Evolutionary conservation across 768 basidiomycete species (phyloP).

Genomic region (Lenzites betulinus): DNA sequence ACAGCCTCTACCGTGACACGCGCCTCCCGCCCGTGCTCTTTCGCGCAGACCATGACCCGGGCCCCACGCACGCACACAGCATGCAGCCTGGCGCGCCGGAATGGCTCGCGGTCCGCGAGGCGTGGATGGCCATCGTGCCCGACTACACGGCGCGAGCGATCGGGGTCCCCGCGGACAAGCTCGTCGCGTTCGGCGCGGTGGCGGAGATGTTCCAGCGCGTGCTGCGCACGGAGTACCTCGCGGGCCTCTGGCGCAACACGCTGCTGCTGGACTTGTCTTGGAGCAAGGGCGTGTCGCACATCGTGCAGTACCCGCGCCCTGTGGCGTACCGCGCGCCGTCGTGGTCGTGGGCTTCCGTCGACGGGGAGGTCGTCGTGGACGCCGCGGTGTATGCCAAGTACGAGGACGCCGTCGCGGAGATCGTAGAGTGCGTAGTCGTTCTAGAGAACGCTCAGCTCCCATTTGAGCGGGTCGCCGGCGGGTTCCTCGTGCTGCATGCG

Average conservation of each 20-base stretch:
- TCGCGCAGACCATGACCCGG: not conserved
- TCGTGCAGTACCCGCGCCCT: not conserved
- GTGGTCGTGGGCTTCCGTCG: conserved; percentile 20
- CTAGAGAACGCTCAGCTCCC: not conserved
- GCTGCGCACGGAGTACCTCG: conserved; percentile 11
- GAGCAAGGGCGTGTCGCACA: conserved; percentile 8
- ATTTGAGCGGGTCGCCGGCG: conserved; percentile 2
- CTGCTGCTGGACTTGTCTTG: conserved; percentile 9
- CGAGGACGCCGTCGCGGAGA: not conserved
- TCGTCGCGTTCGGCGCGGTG: conserved; percentile 12
- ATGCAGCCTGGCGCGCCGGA: not conserved
- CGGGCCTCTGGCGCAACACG: conserved; percentile 8
- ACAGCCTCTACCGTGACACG: not conserved
- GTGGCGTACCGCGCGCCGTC: conserved; percentile 6
- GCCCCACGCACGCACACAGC: no score
- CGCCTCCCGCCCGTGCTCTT: conserved; percentile 8
- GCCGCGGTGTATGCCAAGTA: not conserved
- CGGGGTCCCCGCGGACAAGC: conserved; percentile 13
- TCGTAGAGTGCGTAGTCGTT: not conserved
- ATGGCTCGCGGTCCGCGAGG: not conserved
- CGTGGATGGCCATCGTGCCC: conserved; percentile 6
- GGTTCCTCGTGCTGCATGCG: not conserved
- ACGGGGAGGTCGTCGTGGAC: conserved; percentile 1
- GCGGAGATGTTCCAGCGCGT: conserved; percentile 15
- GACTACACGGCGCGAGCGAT: conserved; percentile 11